Evolutionary conservation across 148 eudicot species (phyloP).

Genomic region (Talinum fruticosum): DNA sequence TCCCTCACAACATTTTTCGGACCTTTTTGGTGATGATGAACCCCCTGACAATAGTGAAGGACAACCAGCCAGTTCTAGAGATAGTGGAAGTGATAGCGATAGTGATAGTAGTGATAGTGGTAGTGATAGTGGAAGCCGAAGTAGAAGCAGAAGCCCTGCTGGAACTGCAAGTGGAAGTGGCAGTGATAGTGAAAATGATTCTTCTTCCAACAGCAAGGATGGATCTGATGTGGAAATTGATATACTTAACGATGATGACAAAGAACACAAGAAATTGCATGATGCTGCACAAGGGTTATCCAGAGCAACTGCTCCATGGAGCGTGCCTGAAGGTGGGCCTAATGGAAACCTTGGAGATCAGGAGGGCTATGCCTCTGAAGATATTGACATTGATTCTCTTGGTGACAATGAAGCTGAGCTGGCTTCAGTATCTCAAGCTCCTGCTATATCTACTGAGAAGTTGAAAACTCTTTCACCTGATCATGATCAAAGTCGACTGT

Average conservation of each 20-base stretch:
- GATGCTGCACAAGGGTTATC: constrained; percentile 38
- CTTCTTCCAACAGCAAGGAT: constrained; percentile 89
- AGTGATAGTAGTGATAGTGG: constrained; percentile 70
- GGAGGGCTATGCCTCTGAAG: constrained; percentile 54
- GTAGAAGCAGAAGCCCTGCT: constrained; percentile 74
- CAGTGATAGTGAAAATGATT: constrained; percentile 92
- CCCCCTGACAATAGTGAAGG: constrained; percentile 50
- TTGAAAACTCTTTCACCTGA: constrained; percentile 27
- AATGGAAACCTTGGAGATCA: constrained; percentile 40
- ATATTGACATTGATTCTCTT: constrained; percentile 52
- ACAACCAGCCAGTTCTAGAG: constrained; percentile 55
- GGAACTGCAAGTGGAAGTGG: constrained; percentile 74
- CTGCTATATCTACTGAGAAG: constrained; percentile 33
- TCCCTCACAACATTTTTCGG: constrained; percentile 47
- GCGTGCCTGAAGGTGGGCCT: constrained; percentile 36
- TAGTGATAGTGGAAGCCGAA: constrained; percentile 64
- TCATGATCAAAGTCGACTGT: constrained; percentile 33
- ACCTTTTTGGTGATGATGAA: constrained; percentile 58
- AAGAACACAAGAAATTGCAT: constrained; percentile 48
- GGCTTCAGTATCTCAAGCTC: constrained; percentile 28
- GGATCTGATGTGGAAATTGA: constrained; percentile 91
- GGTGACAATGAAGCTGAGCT: constrained; percentile 46
- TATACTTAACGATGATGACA: constrained; percentile 82
- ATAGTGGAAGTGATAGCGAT: constrained; percentile 68
- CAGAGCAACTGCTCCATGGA: constrained; percentile 37